phyloP scores from a whole-genome alignment of 495 filamentous ascomycete genomes.

The Talaromyces adpressus region DNA sequence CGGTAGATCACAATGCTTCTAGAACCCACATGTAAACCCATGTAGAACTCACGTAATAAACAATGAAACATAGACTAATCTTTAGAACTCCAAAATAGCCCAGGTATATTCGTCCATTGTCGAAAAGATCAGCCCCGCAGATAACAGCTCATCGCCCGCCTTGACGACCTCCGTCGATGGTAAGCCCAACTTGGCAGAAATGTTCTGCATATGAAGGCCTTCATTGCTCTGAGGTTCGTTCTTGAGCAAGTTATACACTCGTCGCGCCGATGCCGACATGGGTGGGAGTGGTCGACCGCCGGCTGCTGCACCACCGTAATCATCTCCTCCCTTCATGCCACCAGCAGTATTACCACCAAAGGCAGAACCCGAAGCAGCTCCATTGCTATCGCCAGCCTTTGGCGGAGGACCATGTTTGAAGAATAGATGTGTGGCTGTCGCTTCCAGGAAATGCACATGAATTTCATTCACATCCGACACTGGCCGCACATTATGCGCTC shows the following conservation, averaged over 20 bases:
- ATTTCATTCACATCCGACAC: constrained; percentile 86
- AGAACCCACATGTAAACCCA: not conserved
- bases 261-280: constrained; percentile 51
- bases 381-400: constrained; percentile 16
- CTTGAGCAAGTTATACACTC: constrained; percentile 60
- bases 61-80: not conserved
- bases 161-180: constrained; percentile 59
- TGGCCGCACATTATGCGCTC: constrained; percentile 71
- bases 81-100: constrained; percentile 59
- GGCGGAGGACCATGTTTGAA: constrained; percentile 68
- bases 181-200: constrained; percentile 57
- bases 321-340: constrained; percentile 38
- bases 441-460: constrained; percentile 81
- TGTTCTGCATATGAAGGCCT: constrained; percentile 70
- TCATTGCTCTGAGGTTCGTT: constrained; percentile 62
- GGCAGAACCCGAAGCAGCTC: constrained; percentile 18
- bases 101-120: constrained; percentile 84
- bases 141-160: constrained; percentile 72
- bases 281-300: constrained; percentile 30
- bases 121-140: constrained; percentile 71
- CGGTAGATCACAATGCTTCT: not conserved
- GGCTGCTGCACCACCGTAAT: constrained; percentile 12
- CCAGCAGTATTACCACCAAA: constrained; percentile 17
- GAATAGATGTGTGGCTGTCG: constrained; percentile 77
- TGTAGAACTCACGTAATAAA: not conserved